A percentile compares a stretch with the other conserved stretches of the same genome.
phyloP scores from a whole-genome alignment of 768 basidiomycete genomes.

The Phanerodontia chrysosporium region DNA sequence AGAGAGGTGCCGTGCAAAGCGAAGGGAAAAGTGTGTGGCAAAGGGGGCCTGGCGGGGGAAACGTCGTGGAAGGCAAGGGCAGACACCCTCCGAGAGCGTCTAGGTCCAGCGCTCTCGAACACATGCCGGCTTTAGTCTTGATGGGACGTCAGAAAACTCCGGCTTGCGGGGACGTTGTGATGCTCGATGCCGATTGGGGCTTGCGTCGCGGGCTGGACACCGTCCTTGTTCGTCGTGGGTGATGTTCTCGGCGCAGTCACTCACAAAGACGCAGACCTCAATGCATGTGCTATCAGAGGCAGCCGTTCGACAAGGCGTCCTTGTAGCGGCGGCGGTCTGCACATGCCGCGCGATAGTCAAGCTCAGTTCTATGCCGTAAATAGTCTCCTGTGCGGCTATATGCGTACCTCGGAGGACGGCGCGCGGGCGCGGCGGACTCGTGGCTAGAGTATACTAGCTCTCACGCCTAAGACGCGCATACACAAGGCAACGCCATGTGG shows the following conservation, averaged over 20 bases:
- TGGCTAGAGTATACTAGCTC: neutral
- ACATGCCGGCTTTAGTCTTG: slow-evolving; percentile 7
- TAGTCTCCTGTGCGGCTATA: neutral
- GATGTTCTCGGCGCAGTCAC: neutral
- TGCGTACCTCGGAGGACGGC: neutral
- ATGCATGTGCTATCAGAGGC: no score
- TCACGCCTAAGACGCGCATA: neutral
- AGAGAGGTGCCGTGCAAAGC: neutral
- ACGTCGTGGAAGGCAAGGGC: slow-evolving; percentile 1
- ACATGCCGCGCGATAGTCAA: neutral
- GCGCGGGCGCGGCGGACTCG: neutral
- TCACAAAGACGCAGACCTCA: no score
- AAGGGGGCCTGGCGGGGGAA: neutral
- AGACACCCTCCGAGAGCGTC: slow-evolving; percentile 4
- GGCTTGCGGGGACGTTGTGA: neutral
- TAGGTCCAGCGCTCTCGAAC: slow-evolving; percentile 4
- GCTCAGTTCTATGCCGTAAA: neutral
- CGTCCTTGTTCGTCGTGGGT: neutral
- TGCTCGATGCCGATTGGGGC: neutral
- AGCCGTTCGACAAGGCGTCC: no score
- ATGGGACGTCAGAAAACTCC: neutral
- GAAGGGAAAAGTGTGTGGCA: neutral
- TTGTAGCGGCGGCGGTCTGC: neutral
- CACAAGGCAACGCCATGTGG: neutral
- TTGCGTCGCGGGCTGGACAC: neutral